Base-by-base conservation (phyloP, 257 asterid genomes). In the Coffea eugenioides region DNA sequence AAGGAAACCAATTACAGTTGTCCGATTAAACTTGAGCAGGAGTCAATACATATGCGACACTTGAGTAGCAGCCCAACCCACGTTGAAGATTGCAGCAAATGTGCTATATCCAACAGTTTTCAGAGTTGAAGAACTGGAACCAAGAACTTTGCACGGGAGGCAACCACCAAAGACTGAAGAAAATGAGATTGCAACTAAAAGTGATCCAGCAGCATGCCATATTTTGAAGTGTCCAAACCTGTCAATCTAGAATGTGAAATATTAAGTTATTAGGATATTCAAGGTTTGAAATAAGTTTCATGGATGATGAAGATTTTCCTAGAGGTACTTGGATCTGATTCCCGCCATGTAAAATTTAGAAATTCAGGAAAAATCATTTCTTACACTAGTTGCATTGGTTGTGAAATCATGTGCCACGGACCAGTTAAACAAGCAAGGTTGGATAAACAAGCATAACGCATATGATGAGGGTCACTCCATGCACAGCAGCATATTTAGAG, bases 31-130 rank as follows among this genome's bases (percentile, higher is more conserved):
- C 12, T 54, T 2, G 43, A 41, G 41, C 57, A 59, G 79, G 68
- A 69, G 64, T 46, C 61, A 79, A 83, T 91, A 94, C 98, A 94
- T 93, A 89, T 94, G 98, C 18, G 98, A 93, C 49, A 94, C 98
- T 90, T 94, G 98, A 80, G 98, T 91, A 77, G 98, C 98, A 71
- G 98, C 98, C 98, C 98, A 93, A 69, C 98, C 98, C 8, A 94
- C 74, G 77, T 93, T 93, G 88, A 93, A 94, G 82, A 93, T 77
- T 71, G 98, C 98, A 51, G 98, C 97, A 75, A 95, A 95, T 78
- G 87, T 69, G 85, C 97, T 89, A 83, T 93, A 95, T 65, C 95
- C 87, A 81, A 92, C 82, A 75, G 97, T 95, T 79, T 80, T 86
- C 77, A 85, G 52, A 77, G 89, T 82, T 62, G 86, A 82, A 36